Base-by-base conservation (phyloP, 257 asterid genomes). In the Anisodus tanguticus region DNA sequence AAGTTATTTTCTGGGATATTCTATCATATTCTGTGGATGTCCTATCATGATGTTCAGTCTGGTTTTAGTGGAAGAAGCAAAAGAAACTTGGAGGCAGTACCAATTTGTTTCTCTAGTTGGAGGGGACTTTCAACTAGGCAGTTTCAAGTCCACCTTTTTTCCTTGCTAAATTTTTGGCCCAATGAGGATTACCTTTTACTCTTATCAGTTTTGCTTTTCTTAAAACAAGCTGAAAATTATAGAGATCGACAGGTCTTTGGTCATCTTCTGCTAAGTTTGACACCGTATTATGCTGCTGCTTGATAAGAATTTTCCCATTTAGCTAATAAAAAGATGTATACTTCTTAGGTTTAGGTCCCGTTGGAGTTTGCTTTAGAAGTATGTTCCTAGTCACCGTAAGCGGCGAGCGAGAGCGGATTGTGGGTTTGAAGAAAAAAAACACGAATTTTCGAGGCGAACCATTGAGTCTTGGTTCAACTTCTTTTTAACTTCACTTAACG, bases 151-250 rank as follows among this genome's bases (percentile, higher is more conserved):
- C 80, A 71, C 80, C 80, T 49, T 39, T 70, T 70, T 17, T 17
- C 55, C 57, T 70, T 9, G 17, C 79, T 43, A 43, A 4, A 43
- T 68, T 68, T 7, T 68, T 26, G 12, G 57, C 7, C 9, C 57
- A 17, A 70, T 70, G 79, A 70, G 79, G 79, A 9, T 70, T 43
- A 69, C 54, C 77, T 70, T 70, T 49, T 43, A 70, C 59, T 71
- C 37, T 71, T n/a, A 2, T n/a, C 31, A n/a, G 39, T 71, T 2
- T 45, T 71, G 3, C 5, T 59, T 17, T 43, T 17, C 5, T 9
- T 4, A 8, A 72, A 72, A 72, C 59, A 45, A 45, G 16, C 41
- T 72, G 55, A 47, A 45, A 22, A 19, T 72, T 71, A 10, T 19
- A 47, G 59, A 45, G 80, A 47, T 72, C 47, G 41, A 72, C 41